A percentile compares a stretch with the other conserved stretches of the same genome.
Evolutionary conservation across 2,329 filamentous ascomycete genomes (phyloP).

Genomic region (Juglanconis sp.): DNA sequence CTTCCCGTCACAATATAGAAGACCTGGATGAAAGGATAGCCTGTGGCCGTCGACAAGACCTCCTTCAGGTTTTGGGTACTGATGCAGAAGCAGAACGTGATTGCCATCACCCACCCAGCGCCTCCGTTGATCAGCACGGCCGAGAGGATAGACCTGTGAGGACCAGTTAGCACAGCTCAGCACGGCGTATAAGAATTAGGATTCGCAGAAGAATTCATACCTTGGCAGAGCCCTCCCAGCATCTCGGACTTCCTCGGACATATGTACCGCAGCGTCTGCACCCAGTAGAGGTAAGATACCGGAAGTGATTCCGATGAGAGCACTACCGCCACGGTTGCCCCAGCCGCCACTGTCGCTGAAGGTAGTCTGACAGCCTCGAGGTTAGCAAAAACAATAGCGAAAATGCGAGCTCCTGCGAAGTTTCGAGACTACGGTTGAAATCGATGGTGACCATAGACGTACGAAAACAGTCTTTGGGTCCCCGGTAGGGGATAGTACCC

Average conservation of each 20-base stretch:
- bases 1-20: conserved; percentile 25
- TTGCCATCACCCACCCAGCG: conserved; percentile 26
- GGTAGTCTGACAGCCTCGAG: neutral
- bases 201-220: neutral
- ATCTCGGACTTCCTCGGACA: conserved; percentile 31
- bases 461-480: conserved; percentile 1
- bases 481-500: conserved; percentile 31
- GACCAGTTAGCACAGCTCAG: neutral
- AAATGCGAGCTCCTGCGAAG: no score
- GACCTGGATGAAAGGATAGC: conserved; percentile 29
- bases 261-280: conserved; percentile 29
- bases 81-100: conserved; percentile 16
- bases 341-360: conserved; percentile 27
- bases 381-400: no score
- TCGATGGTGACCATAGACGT: conserved; percentile 27
- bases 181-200: neutral
- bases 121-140: conserved; percentile 31
- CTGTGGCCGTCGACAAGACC: conserved; percentile 18
- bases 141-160: conserved; percentile 28
- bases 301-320: conserved; percentile 36
- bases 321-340: conserved; percentile 31
- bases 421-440: conserved; percentile 17
- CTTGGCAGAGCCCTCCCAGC: conserved; percentile 26
- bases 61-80: conserved; percentile 2
- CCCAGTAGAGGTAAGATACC: conserved; percentile 33